Percentiles rank a stretch among this genome's conserved stretches.
phyloP scores from a whole-genome alignment of 306 rosid genomes.

The Dryas octopetala region DNA sequence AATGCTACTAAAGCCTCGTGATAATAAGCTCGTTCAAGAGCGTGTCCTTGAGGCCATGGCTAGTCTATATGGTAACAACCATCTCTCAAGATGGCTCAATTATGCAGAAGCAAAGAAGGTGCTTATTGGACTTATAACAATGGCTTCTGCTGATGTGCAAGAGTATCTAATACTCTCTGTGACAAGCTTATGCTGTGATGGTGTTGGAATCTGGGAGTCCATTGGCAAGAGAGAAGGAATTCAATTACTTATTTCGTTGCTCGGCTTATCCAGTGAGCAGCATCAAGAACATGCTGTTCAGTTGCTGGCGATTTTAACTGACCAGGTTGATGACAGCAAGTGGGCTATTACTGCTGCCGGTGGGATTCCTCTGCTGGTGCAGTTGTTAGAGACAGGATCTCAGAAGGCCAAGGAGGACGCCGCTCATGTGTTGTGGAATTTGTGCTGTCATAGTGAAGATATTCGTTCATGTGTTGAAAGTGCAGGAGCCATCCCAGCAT shows the following conservation, averaged over 20 bases:
- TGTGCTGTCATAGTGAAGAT: constrained; percentile 96
- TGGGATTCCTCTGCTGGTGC: constrained; percentile 94
- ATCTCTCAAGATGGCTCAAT: constrained; percentile 66
- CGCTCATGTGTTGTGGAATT: constrained; percentile 86
- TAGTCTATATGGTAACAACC: constrained; percentile 77
- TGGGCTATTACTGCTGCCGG: constrained; percentile 99
- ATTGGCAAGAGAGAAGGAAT: constrained; percentile 87
- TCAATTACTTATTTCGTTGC: constrained; percentile 81
- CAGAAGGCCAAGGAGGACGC: constrained; percentile 95
- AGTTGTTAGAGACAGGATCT: constrained; percentile 87
- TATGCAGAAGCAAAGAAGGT: constrained; percentile 86
- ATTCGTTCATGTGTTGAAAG: constrained; percentile 87
- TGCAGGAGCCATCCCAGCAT: constrained; percentile 78
- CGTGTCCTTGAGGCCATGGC: constrained; percentile 98
- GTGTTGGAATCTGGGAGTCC: constrained; percentile 85
- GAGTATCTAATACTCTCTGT: constrained; percentile 66
- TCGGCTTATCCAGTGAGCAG: constrained; percentile 92
- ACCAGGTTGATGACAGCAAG: constrained; percentile 92
- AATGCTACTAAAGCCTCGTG: constrained; percentile 69
- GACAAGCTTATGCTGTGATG: constrained; percentile 79
- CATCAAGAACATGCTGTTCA: constrained; percentile 95
- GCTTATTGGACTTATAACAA: constrained; percentile 81
- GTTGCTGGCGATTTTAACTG: constrained; percentile 75
- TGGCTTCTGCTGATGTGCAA: constrained; percentile 85
- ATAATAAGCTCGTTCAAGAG: constrained; percentile 77